phyloP scores from a whole-genome alignment of 331 rosid species.

The Malus hybrid region DNA sequence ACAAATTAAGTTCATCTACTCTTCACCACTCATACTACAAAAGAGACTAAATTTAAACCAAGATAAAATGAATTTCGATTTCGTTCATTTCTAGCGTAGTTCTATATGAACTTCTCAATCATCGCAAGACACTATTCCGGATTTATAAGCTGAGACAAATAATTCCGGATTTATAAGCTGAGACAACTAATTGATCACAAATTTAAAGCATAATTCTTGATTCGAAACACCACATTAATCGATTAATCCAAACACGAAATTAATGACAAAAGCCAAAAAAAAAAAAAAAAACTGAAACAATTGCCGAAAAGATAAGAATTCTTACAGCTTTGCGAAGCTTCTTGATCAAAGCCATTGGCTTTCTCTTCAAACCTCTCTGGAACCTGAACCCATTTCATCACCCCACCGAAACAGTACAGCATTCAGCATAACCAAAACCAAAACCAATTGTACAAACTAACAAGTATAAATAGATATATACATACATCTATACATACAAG shows the following conservation, averaged over 20 bases:
- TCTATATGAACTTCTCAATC: background rate
- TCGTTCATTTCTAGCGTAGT: background rate
- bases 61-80: background rate
- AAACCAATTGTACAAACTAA: background rate
- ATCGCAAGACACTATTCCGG: background rate
- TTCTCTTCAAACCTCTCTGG: slow-evolving; percentile 70
- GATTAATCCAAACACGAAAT: background rate
- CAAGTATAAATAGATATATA: background rate
- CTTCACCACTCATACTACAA: background rate
- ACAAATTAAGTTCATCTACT: background rate
- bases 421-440: background rate
- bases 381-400: slow-evolving; percentile 33
- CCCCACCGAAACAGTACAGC: background rate
- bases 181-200: background rate
- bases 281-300: background rate
- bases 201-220: background rate
- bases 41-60: background rate
- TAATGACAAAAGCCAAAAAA: background rate
- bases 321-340: slow-evolving; percentile 81
- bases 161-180: background rate
- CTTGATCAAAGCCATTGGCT: slow-evolving; percentile 84
- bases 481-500: background rate
- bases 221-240: background rate
- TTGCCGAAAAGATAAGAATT: background rate
- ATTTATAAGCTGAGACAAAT: background rate